phyloP scores from a whole-genome alignment of 768 basidiomycete species.

The Pleurotus djamor region DNA sequence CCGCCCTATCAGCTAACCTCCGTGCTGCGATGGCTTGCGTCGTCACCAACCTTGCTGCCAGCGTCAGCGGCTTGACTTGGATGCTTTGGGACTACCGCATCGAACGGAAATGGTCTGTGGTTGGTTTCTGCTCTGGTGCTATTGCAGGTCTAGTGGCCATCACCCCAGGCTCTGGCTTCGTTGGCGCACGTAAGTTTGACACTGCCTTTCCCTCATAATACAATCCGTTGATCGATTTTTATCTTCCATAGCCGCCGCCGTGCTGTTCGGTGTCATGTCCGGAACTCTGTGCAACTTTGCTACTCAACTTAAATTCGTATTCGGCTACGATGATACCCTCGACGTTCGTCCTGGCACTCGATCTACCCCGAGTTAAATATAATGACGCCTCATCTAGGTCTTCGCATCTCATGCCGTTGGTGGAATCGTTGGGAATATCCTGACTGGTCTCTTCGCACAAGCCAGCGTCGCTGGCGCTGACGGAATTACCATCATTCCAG shows the following conservation, averaged over 20 bases:
- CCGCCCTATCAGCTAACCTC: slow-evolving; percentile 84
- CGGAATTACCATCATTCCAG: slow-evolving; percentile 60
- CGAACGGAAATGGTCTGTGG: slow-evolving; percentile 90
- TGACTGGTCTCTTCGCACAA: slow-evolving; percentile 90
- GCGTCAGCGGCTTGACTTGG: slow-evolving; percentile 85
- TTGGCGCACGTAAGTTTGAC: slow-evolving; percentile 64
- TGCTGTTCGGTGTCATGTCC: slow-evolving; percentile 82
- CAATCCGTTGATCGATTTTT: background rate
- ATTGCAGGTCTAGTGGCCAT: slow-evolving; percentile 90
- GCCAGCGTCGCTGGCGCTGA: slow-evolving; percentile 77
- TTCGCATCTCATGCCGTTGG: slow-evolving; percentile 85
- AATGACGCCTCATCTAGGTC: slow-evolving; percentile 47
- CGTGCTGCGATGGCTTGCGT: slow-evolving; percentile 88
- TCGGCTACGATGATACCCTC: slow-evolving; percentile 75
- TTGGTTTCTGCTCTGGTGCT: slow-evolving; percentile 95
- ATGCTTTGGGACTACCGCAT: slow-evolving; percentile 95
- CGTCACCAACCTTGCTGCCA: slow-evolving; percentile 90
- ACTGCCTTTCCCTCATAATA: background rate
- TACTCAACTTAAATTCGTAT: slow-evolving; percentile 86
- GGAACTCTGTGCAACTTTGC: slow-evolving; percentile 90
- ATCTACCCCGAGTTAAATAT: background rate
- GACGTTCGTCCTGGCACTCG: slow-evolving; percentile 49
- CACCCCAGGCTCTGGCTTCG: slow-evolving; percentile 79
- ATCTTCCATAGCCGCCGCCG: slow-evolving; percentile 62
- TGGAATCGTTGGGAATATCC: slow-evolving; percentile 76